Conservation (phyloP, 805 yeast species). For the Candida koratica region DNA sequence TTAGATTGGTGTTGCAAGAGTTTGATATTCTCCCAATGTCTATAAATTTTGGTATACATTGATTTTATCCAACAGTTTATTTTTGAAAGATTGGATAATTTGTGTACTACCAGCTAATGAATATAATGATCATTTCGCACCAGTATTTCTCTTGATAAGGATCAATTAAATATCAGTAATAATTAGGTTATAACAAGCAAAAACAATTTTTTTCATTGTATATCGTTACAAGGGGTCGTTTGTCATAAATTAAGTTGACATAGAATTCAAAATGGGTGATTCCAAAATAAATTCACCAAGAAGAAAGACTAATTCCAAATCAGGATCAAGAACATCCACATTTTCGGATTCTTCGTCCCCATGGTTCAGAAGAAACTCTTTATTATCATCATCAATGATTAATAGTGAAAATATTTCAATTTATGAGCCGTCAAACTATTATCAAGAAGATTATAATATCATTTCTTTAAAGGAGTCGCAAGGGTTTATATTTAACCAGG, state of each 20-base stretch:
- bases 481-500: slow-evolving; percentile 76
- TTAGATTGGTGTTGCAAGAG: background rate
- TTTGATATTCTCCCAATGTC: background rate
- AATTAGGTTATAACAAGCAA: too few relatives aligned
- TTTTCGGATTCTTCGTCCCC: slow-evolving; percentile 45
- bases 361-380: slow-evolving; percentile 52
- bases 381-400: slow-evolving; percentile 55
- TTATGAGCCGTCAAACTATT: slow-evolving; percentile 44
- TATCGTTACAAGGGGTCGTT: background rate
- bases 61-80: too few relatives aligned
- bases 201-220: too few relatives aligned
- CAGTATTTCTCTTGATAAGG: too few relatives aligned
- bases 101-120: too few relatives aligned
- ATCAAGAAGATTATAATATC: slow-evolving; percentile 27
- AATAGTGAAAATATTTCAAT: slow-evolving; percentile 51
- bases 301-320: slow-evolving; percentile 9
- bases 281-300: slow-evolving; percentile 8
- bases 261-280: too few relatives aligned
- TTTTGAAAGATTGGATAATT: too few relatives aligned
- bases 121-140: too few relatives aligned
- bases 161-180: too few relatives aligned
- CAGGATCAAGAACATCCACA: slow-evolving; percentile 16
- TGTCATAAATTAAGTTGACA: background rate
- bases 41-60: too few relatives aligned
- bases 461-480: slow-evolving; percentile 59